phyloP scores from a whole-genome alignment of 2,329 filamentous ascomycete species.

The Hypoxylon sp. region DNA sequence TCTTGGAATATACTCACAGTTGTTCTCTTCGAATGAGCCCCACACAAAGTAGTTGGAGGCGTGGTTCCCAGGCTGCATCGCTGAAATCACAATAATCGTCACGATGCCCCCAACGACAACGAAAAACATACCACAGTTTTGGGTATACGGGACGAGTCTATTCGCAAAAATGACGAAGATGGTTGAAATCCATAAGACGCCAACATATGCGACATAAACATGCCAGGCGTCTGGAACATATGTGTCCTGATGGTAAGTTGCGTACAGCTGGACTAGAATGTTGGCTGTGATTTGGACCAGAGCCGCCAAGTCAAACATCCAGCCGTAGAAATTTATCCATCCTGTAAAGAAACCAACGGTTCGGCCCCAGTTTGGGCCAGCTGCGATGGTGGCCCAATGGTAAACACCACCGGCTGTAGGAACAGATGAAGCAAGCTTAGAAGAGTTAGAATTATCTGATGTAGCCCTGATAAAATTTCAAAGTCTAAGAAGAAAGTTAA shows the following conservation, averaged over 20 bases:
- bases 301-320: slow-evolving; percentile 74
- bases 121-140: slow-evolving; percentile 68
- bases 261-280: slow-evolving; percentile 73
- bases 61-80: slow-evolving; percentile 67
- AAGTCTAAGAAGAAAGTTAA: not conserved
- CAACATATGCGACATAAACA: slow-evolving; percentile 71
- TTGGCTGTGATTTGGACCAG: slow-evolving; percentile 72
- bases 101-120: slow-evolving; percentile 67
- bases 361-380: slow-evolving; percentile 68
- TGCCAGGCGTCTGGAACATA: slow-evolving; percentile 70
- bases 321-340: slow-evolving; percentile 70
- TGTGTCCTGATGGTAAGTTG: slow-evolving; percentile 67
- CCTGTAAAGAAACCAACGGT: slow-evolving; percentile 64
- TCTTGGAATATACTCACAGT: slow-evolving; percentile 47
- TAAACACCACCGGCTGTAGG: slow-evolving; percentile 73
- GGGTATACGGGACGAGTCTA: slow-evolving; percentile 67
- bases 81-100: slow-evolving; percentile 66
- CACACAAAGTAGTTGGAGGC: slow-evolving; percentile 69
- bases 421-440: slow-evolving; percentile 71
- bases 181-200: slow-evolving; percentile 69
- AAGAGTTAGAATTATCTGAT: slow-evolving; percentile 27
- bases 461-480: not conserved
- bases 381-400: slow-evolving; percentile 73
- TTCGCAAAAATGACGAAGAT: slow-evolving; percentile 71
- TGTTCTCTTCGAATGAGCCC: slow-evolving; percentile 63